phyloP scores from a whole-genome alignment of 2,329 filamentous ascomycete genomes.

The Gnomoniopsis sp. region DNA sequence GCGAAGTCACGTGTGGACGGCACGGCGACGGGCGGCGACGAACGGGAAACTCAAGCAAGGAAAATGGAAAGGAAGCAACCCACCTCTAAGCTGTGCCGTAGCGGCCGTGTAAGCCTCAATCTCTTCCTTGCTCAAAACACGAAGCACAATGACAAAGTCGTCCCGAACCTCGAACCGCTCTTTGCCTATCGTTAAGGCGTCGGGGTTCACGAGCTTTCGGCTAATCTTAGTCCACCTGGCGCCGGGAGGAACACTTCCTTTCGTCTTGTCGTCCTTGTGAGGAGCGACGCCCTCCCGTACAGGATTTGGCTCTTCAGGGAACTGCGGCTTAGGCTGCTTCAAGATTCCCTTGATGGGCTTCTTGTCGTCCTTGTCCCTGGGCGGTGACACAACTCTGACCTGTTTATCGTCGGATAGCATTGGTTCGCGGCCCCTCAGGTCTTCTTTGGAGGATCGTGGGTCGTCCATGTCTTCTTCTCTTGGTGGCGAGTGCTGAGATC shows the following conservation, averaged over 20 bases:
- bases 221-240: slow-evolving; percentile 94
- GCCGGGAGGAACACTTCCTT: slow-evolving; percentile 69
- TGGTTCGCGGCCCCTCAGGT: slow-evolving; percentile 41
- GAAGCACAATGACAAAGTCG: slow-evolving; percentile 88
- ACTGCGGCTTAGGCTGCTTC: slow-evolving; percentile 75
- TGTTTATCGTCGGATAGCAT: slow-evolving; percentile 41
- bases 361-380: slow-evolving; percentile 58
- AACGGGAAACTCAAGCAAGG: neutral
- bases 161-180: slow-evolving; percentile 90
- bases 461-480: slow-evolving; percentile 4
- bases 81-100: slow-evolving; percentile 79
- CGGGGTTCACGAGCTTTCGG: slow-evolving; percentile 82
- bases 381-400: slow-evolving; percentile 72
- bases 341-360: slow-evolving; percentile 80
- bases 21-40: slow-evolving; percentile 17
- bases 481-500: neutral
- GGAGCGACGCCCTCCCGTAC: slow-evolving; percentile 88
- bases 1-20: slow-evolving; percentile 17
- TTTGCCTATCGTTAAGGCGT: slow-evolving; percentile 79
- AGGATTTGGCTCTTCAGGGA: slow-evolving; percentile 81
- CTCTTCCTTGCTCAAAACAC: slow-evolving; percentile 83
- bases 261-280: slow-evolving; percentile 79
- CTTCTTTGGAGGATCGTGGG: slow-evolving; percentile 23
- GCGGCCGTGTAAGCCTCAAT: slow-evolving; percentile 82
- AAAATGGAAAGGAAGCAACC: slow-evolving; percentile 27